A percentile compares a stretch with the other conserved stretches of the same genome.
phyloP scores from a whole-genome alignment of 768 basidiomycete genomes.

The Suillus plorans region DNA sequence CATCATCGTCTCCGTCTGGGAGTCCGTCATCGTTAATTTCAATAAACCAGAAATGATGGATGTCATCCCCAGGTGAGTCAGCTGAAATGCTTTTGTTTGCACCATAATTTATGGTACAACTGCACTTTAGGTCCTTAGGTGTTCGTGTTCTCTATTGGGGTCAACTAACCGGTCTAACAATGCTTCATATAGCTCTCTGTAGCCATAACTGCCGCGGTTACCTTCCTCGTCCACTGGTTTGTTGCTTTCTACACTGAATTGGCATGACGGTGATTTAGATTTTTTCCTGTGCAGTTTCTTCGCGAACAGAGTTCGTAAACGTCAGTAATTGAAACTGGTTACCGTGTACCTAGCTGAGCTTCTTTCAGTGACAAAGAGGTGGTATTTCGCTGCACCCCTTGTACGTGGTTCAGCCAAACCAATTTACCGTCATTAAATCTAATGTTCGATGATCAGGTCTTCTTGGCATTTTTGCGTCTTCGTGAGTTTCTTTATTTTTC shows the following conservation, averaged over 20 bases:
- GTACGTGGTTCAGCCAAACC: conserved; percentile 12
- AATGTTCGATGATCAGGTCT: conserved; percentile 13
- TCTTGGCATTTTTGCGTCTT: conserved; percentile 34
- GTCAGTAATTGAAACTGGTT: conserved; percentile 15
- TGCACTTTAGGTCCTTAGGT: conserved; percentile 23
- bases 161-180: neutral
- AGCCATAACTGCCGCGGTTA: conserved; percentile 29
- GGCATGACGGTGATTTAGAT: neutral
- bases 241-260: neutral
- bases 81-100: accelerated
- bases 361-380: conserved; percentile 29
- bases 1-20: conserved; percentile 25
- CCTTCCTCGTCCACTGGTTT: conserved; percentile 34
- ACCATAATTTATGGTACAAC: neutral
- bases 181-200: conserved; percentile 26
- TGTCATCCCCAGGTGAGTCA: conserved; percentile 27
- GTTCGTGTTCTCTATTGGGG: conserved; percentile 7
- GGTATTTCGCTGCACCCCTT: conserved; percentile 31
- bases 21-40: conserved; percentile 27
- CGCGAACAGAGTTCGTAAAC: conserved; percentile 33
- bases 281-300: conserved; percentile 23
- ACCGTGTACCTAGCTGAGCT: conserved; percentile 2
- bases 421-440: neutral
- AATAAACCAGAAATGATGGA: conserved; percentile 26
- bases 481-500: conserved; percentile 17